phyloP scores from a whole-genome alignment of 2,329 filamentous ascomycete species.

The Incumbomyces lentus region DNA sequence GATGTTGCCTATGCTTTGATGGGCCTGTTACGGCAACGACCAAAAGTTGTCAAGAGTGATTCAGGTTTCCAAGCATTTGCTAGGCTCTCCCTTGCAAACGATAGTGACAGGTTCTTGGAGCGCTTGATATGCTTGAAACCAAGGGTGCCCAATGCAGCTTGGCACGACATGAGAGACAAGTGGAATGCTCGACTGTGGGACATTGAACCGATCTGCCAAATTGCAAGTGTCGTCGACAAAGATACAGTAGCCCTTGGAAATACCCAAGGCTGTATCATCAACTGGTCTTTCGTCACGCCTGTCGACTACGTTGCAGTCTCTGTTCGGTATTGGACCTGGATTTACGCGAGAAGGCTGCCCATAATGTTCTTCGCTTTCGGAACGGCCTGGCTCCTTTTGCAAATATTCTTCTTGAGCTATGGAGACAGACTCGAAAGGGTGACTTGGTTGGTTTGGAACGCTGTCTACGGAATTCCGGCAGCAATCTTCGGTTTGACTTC shows the following conservation, averaged over 20 bases:
- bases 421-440: not conserved
- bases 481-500: not conserved
- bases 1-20: slow-evolving; percentile 39
- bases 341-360: not conserved
- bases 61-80: slow-evolving; percentile 39
- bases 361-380: not conserved
- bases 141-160: not conserved
- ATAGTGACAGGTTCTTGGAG: slow-evolving; percentile 36
- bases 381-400: too few species aligned
- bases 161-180: slow-evolving; percentile 22
- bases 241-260: slow-evolving; percentile 37
- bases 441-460: too few species aligned
- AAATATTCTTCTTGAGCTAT: not conserved
- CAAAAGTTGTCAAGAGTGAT: slow-evolving; percentile 30
- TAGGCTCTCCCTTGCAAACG: slow-evolving; percentile 37
- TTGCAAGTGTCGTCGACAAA: slow-evolving; percentile 31
- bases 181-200: slow-evolving; percentile 36
- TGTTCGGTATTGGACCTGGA: not conserved
- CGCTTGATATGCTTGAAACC: slow-evolving; percentile 37
- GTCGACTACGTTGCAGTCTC: not conserved
- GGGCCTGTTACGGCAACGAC: slow-evolving; percentile 35
- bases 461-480: not conserved
- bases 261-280: too few species aligned
- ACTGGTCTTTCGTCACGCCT: not conserved
- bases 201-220: slow-evolving; percentile 32